Conservation (phyloP, 768 basidiomycete species). For the Chalciporus pseudorubinellus region DNA sequence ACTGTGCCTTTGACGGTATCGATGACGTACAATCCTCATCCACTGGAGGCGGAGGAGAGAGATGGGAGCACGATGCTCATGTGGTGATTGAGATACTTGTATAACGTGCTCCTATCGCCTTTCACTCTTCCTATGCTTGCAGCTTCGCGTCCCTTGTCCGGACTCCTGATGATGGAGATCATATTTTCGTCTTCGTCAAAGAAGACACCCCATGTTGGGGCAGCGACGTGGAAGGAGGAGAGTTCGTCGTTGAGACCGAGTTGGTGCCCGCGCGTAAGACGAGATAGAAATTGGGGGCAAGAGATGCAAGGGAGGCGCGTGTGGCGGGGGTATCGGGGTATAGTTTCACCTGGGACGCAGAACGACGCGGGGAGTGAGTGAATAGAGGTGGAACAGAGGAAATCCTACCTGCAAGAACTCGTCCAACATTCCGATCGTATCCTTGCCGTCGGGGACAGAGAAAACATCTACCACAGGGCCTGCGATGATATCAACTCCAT, state of each 20-base stretch:
- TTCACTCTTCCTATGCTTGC: slow-evolving; percentile 83
- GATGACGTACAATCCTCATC: slow-evolving; percentile 72
- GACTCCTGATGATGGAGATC: slow-evolving; percentile 46
- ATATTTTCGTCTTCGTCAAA: slow-evolving; percentile 58
- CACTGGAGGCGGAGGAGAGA: slow-evolving; percentile 17
- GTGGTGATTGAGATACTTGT: slow-evolving; percentile 92
- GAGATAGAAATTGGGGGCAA: slow-evolving; percentile 51
- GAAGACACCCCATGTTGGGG: slow-evolving; percentile 64
- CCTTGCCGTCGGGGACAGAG: slow-evolving; percentile 44
- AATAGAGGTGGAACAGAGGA: not conserved
- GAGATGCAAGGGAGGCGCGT: slow-evolving; percentile 40
- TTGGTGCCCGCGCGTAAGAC: slow-evolving; percentile 51
- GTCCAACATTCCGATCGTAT: slow-evolving; percentile 66
- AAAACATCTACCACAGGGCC: slow-evolving; percentile 61
- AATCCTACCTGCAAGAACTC: slow-evolving; percentile 67
- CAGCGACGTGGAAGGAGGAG: slow-evolving; percentile 48
- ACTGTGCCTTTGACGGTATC: slow-evolving; percentile 77
- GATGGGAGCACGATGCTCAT: slow-evolving; percentile 65
- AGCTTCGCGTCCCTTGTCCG: slow-evolving; percentile 44
- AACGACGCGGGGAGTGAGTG: not conserved
- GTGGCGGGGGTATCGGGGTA: slow-evolving; percentile 61
- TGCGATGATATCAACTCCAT: slow-evolving; percentile 60
- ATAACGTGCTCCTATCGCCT: slow-evolving; percentile 83
- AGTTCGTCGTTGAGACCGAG: slow-evolving; percentile 42
- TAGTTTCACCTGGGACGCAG: slow-evolving; percentile 47